Percentiles rank a stretch among this genome's conserved stretches.
phyloP scores from a whole-genome alignment of 345 rosid genomes.

The Erodium maritimum region DNA sequence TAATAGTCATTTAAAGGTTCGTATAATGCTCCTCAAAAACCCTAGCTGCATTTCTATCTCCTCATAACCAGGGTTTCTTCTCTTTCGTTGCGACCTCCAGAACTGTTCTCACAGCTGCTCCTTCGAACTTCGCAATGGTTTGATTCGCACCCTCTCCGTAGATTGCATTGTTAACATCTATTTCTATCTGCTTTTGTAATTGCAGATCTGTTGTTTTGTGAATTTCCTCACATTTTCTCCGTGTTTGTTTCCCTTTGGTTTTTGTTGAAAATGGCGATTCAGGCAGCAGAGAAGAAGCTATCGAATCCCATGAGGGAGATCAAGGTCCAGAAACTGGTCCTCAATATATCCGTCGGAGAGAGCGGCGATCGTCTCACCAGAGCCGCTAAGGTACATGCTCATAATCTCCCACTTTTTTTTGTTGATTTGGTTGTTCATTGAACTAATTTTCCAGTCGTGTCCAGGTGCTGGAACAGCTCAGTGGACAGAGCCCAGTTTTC shows the following conservation, averaged over 20 bases:
- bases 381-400: slow-evolving; percentile 19
- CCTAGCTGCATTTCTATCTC: background rate
- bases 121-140: background rate
- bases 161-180: background rate
- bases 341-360: slow-evolving; percentile 33
- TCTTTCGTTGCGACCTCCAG: background rate
- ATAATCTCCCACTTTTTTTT: background rate
- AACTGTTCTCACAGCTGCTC: background rate
- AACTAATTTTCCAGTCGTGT: background rate
- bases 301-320: slow-evolving; percentile 32
- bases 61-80: background rate
- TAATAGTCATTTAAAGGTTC: background rate
- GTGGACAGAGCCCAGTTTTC: slow-evolving; percentile 29
- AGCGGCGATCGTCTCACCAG: slow-evolving; percentile 32
- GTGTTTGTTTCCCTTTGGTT: background rate
- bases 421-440: background rate
- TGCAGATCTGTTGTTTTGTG: background rate
- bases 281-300: slow-evolving; percentile 32
- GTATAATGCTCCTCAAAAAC: background rate
- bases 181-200: background rate
- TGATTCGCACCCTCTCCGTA: background rate
- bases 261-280: background rate
- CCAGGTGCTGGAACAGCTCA: slow-evolving; percentile 29
- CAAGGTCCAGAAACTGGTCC: slow-evolving; percentile 32
- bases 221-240: background rate